phyloP scores from a whole-genome alignment of 805 yeast species.

The Kodamaea hsintzibuensis region DNA sequence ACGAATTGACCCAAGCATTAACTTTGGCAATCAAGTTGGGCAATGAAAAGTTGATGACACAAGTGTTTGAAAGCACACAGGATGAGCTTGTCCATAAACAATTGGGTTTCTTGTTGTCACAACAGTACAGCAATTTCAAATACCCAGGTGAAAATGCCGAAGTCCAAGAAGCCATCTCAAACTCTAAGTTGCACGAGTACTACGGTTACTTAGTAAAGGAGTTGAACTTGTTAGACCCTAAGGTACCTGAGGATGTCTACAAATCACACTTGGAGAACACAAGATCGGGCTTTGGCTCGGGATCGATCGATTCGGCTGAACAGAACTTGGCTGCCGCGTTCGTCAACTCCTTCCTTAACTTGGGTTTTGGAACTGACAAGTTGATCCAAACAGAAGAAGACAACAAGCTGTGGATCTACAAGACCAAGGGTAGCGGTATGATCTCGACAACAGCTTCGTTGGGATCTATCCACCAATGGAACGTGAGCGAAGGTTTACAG shows the following conservation, averaged over 20 bases:
- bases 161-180: conserved; percentile 83
- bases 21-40: conserved; percentile 87
- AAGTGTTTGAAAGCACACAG: conserved; percentile 78
- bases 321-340: conserved; percentile 95
- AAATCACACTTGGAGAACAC: conserved; percentile 83
- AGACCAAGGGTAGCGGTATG: conserved; percentile 91
- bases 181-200: conserved; percentile 74
- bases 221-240: conserved; percentile 83
- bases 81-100: conserved; percentile 82
- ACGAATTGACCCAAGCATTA: conserved; percentile 85
- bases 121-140: conserved; percentile 79
- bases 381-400: conserved; percentile 73
- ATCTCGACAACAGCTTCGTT: conserved; percentile 86
- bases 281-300: conserved; percentile 59
- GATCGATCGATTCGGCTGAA: conserved; percentile 78
- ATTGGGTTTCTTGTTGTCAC: conserved; percentile 83
- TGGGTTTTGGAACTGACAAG: conserved; percentile 89
- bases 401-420: conserved; percentile 79
- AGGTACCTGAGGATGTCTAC: conserved; percentile 92
- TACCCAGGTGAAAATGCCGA: conserved; percentile 59
- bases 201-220: conserved; percentile 81
- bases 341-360: conserved; percentile 86
- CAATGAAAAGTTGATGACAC: conserved; percentile 70
- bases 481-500: conserved; percentile 84
- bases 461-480: conserved; percentile 92